Evolutionary conservation across 192 early-diverging fungal species (phyloP).

Genomic region (Backusella tarrabulga): DNA sequence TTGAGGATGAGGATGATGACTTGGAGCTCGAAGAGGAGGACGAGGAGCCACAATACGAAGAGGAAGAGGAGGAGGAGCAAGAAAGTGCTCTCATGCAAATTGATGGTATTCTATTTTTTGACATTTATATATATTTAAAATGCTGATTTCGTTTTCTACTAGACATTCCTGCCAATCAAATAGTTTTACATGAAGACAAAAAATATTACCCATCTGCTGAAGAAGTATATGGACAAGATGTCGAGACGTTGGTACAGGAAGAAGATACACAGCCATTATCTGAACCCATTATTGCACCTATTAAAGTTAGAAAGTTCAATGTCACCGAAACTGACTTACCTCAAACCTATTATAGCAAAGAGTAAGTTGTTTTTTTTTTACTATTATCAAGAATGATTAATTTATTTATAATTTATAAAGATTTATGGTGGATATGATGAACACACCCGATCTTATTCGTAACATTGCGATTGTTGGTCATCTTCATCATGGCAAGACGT

Average conservation of each 20-base stretch:
- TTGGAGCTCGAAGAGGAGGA: slow-evolving; percentile 51
- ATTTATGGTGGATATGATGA: slow-evolving; percentile 80
- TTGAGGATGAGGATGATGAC: slow-evolving; percentile 70
- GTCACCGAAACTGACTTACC: slow-evolving; percentile 85
- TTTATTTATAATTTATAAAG: slow-evolving; percentile 26
- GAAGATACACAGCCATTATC: slow-evolving; percentile 96
- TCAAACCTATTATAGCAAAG: slow-evolving; percentile 82
- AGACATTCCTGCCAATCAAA: slow-evolving; percentile 67
- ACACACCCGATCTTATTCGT: slow-evolving; percentile 77
- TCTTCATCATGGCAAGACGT: slow-evolving; percentile 97
- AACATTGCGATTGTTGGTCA: slow-evolving; percentile 93
- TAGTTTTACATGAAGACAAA: slow-evolving; percentile 98
- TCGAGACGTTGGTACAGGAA: slow-evolving; percentile 95
- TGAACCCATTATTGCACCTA: slow-evolving; percentile 92
- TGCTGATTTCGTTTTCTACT: background rate
- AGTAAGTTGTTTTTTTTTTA: slow-evolving; percentile 47
- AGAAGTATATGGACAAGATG: slow-evolving; percentile 93
- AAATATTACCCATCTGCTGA: slow-evolving; percentile 97
- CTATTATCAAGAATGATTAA: background rate
- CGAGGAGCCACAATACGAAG: slow-evolving; percentile 35
- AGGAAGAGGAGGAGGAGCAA: slow-evolving; percentile 22
- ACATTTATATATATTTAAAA: background rate
- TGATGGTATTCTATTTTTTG: slow-evolving; percentile 46
- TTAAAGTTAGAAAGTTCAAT: slow-evolving; percentile 84
- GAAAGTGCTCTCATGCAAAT: slow-evolving; percentile 54